A percentile compares a stretch with the other conserved stretches of the same genome.
Evolutionary conservation across 768 basidiomycete species (phyloP).

Genomic region (Termitomyces sp.): DNA sequence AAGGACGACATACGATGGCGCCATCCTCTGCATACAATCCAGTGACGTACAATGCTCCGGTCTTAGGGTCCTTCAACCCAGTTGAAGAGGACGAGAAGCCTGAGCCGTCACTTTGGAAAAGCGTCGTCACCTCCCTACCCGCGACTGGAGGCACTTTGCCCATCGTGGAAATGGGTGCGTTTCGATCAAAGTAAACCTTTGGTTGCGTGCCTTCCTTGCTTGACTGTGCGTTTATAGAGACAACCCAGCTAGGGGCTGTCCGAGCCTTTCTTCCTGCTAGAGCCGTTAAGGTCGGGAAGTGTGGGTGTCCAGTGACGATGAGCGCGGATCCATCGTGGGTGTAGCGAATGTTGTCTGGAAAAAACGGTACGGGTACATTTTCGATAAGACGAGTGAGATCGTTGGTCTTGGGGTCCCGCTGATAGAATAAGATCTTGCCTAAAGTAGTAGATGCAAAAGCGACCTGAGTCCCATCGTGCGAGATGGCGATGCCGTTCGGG

Average conservation of each 20-base stretch:
- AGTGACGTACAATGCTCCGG: conserved; percentile 47
- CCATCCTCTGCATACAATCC: conserved; percentile 59
- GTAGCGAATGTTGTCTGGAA: conserved; percentile 59
- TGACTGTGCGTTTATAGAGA: conserved; percentile 33
- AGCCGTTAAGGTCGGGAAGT: conserved; percentile 47
- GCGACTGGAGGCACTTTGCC: conserved; percentile 31
- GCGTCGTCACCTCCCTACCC: conserved; percentile 46
- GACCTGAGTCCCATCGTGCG: conserved; percentile 42
- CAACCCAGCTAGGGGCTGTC: conserved; percentile 56
- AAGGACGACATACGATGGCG: conserved; percentile 40
- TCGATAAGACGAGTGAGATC: conserved; percentile 32
- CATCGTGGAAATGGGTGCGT: conserved; percentile 46
- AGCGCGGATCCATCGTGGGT: conserved; percentile 40
- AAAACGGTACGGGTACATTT: conserved; percentile 50
- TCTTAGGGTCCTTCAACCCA: conserved; percentile 44
- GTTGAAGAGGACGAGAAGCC: conserved; percentile 54
- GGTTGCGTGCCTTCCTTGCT: conserved; percentile 3
- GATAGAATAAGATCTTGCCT: conserved; percentile 47
- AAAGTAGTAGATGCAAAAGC: conserved; percentile 56
- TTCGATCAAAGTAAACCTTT: conserved; percentile 29
- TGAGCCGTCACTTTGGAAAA: conserved; percentile 75
- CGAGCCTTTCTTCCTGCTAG: conserved; percentile 42
- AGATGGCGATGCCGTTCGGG: conserved; percentile 66
- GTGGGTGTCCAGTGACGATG: conserved; percentile 63
- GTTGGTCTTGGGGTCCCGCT: conserved; percentile 42